Evolutionary conservation across 495 filamentous ascomycete species (phyloP), one percentile per base, ranked within the genome.

Genomic region (Endocarpon pusillum): DNA sequence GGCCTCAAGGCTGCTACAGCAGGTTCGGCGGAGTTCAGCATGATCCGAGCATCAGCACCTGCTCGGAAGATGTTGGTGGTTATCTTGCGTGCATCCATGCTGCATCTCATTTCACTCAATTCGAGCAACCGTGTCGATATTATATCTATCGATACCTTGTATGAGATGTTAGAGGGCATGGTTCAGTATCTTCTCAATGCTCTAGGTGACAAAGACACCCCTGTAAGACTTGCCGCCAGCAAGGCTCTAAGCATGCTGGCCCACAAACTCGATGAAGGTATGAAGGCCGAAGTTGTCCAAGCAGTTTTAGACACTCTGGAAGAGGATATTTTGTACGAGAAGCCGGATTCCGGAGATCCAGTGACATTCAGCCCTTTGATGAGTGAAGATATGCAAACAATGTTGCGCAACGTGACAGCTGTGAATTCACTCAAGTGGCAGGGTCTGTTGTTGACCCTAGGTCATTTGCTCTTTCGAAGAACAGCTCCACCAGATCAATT

Each of bases 181-280:
- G 32, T 80, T 4, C 75, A 84, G 42, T 61, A 67, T 17, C 65
- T 70, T 5, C 75, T 89, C 40, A 73, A 72, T 18, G 64, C 72
- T 34, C 49, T 85, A 3, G 70, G 68, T 7, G 86, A 96, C 46
- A 78, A 81, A 37, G 83, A 94, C 42, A 94, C 86, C 0, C 78
- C 81, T 4, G 82, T 96, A 19, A 65, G 89, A 23, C 71, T 91
- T 51, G 78, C 87, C 21, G 81, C 87, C 7, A 91, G 83, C 54
- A 99, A 99, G 55, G 78, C 85, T 10, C 66, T 96, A 31, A 91
- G 82, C 41, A 66, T 92, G 19, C 71, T 96, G 41, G 74, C 84
- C 0, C 55, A 81, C 33, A 80, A 79, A 44, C 56, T 97, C 3
- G 71, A 84, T 19, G 48, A 69, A 0, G 76, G 77, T 9, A 84